These are phyloP conservation scores for Cutaneotrichosporon spelunceum DNA, from an alignment of 1,284 basidiomycete species.

Conservation along the genomic window DNA sequence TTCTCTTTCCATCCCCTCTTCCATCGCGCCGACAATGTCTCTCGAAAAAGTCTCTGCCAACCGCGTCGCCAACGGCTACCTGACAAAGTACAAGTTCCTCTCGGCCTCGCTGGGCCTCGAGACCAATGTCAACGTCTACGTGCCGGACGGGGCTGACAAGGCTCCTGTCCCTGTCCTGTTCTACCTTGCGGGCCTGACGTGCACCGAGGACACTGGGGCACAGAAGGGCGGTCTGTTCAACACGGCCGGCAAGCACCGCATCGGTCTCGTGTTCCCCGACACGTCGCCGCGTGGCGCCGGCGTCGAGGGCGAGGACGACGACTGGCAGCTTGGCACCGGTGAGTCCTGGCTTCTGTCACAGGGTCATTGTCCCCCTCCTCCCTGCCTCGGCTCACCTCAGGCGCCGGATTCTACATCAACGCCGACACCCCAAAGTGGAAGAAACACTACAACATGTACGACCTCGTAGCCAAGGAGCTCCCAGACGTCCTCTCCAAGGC, in stretches of 20 bases:
- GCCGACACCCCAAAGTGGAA: slow-evolving; percentile 77
- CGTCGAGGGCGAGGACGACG: slow-evolving; percentile 78
- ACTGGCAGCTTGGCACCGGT: slow-evolving; percentile 89
- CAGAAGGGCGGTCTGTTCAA: slow-evolving; percentile 84
- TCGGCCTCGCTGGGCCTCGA: slow-evolving; percentile 72
- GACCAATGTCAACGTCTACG: slow-evolving; percentile 84
- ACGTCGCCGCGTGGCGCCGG: slow-evolving; percentile 91
- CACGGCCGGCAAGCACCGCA: slow-evolving; percentile 72
- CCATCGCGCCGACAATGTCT: slow-evolving; percentile 43
- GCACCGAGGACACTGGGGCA: slow-evolving; percentile 92
- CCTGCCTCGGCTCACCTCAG: slow-evolving; percentile 46
- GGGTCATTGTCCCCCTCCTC: too few relatives aligned
- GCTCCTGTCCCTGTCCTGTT: slow-evolving; percentile 74
- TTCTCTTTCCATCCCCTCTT: not conserved
- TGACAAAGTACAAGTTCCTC: slow-evolving; percentile 84
- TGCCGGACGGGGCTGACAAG: slow-evolving; percentile 64
- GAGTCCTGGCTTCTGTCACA: too few relatives aligned
- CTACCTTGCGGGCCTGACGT: slow-evolving; percentile 90
- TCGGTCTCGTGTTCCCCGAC: slow-evolving; percentile 93
- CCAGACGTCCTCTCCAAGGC: slow-evolving; percentile 69
- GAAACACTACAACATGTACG: slow-evolving; percentile 88
- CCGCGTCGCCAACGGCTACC: slow-evolving; percentile 71
- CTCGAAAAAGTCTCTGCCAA: slow-evolving; percentile 70
- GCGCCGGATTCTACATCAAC: slow-evolving; percentile 90
- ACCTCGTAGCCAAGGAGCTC: slow-evolving; percentile 75